Evolutionary conservation across 2,329 filamentous ascomycete species (phyloP).

Genomic region (Ophiocordyceps camponoti-leonardi): DNA sequence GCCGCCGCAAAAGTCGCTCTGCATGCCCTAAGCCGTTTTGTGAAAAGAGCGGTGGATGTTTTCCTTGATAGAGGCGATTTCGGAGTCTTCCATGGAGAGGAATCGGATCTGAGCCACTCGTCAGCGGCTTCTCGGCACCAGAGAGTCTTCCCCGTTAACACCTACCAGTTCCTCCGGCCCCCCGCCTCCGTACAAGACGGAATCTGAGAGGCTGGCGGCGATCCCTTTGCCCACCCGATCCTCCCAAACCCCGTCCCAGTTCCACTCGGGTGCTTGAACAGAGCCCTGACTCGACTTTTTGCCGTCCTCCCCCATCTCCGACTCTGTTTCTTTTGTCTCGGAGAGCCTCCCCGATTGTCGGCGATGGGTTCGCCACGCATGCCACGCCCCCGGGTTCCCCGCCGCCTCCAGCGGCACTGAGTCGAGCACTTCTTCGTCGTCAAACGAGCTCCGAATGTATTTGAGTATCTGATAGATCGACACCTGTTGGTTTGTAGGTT

Average conservation of each 20-base stretch:
- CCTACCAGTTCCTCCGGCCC: constrained; percentile 57
- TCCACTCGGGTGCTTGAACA: constrained; percentile 46
- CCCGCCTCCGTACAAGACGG: constrained; percentile 55
- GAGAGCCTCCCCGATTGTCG: constrained; percentile 13
- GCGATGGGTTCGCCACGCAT: constrained; percentile 72
- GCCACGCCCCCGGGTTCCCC: constrained; percentile 82
- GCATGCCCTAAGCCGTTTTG: constrained; percentile 7
- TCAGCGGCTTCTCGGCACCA: neutral
- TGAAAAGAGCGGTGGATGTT: constrained; percentile 36
- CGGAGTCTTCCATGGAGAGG: constrained; percentile 41
- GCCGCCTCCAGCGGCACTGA: constrained; percentile 64
- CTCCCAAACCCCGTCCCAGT: constrained; percentile 96
- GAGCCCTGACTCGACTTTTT: neutral
- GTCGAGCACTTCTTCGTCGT: constrained; percentile 61
- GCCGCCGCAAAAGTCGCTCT: too few species aligned
- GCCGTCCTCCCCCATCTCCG: neutral
- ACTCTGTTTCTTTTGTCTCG: constrained; percentile 3
- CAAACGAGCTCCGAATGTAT: constrained; percentile 73
- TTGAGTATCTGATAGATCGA: constrained; percentile 53
- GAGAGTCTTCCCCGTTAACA: neutral
- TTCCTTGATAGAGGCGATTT: constrained; percentile 39
- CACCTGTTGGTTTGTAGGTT: constrained; percentile 24
- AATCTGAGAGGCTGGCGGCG: constrained; percentile 59
- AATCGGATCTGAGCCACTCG: constrained; percentile 40
- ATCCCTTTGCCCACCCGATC: constrained; percentile 70